Evolutionary conservation across 495 filamentous ascomycete species (phyloP).

Genomic region (Daldinia childiae): DNA sequence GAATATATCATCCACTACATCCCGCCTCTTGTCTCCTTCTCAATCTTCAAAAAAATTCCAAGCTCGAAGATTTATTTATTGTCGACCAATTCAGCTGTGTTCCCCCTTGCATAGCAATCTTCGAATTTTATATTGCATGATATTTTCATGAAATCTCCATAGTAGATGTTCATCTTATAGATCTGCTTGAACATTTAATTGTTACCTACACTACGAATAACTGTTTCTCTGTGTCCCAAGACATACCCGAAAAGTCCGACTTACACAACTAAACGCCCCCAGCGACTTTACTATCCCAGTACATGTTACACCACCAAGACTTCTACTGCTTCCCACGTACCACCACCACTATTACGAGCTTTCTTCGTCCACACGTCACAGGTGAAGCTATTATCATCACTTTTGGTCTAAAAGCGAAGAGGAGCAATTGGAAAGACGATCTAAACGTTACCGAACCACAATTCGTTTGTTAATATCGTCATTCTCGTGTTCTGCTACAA

Average conservation of each 20-base stretch:
- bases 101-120: background rate
- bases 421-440: slow-evolving; percentile 15
- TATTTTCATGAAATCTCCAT: slow-evolving; percentile 10
- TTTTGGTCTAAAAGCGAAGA: slow-evolving; percentile 9
- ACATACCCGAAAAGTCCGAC: slow-evolving; percentile 27
- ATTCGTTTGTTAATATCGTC: slow-evolving; percentile 40
- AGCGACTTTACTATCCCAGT: slow-evolving; percentile 18
- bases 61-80: slow-evolving; percentile 20
- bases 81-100: slow-evolving; percentile 10
- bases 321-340: slow-evolving; percentile 21
- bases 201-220: slow-evolving; percentile 21
- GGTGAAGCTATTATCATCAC: slow-evolving; percentile 27
- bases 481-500: slow-evolving; percentile 40
- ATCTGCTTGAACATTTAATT: slow-evolving; percentile 13
- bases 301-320: slow-evolving; percentile 33
- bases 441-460: slow-evolving; percentile 38
- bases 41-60: slow-evolving; percentile 28
- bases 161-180: slow-evolving; percentile 19
- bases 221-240: slow-evolving; percentile 22
- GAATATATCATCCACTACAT: slow-evolving; percentile 43
- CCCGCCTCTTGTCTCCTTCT: slow-evolving; percentile 35
- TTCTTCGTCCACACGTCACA: slow-evolving; percentile 30
- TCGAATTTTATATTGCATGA: slow-evolving; percentile 10
- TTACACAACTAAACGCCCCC: slow-evolving; percentile 27
- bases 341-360: slow-evolving; percentile 14